phyloP scores from a whole-genome alignment of 2,329 filamentous ascomycete genomes.

The Chalaropsis thielavioides region DNA sequence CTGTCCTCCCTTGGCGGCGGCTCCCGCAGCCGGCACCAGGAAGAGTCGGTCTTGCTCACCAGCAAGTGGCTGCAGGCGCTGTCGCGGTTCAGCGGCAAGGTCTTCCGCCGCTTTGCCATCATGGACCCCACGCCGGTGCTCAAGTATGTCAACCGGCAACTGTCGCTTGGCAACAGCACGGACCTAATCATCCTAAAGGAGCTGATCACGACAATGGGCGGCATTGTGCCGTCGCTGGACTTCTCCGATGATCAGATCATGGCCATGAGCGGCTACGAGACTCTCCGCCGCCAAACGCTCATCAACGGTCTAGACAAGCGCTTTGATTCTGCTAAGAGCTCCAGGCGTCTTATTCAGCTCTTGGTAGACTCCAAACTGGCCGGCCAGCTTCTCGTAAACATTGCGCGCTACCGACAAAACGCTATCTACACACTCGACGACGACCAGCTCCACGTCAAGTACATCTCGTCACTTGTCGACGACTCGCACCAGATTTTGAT shows the following conservation, averaged over 20 bases:
- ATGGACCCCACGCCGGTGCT: slow-evolving; percentile 76
- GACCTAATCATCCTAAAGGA: slow-evolving; percentile 87
- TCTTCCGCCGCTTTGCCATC: slow-evolving; percentile 72
- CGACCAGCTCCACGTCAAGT: slow-evolving; percentile 68
- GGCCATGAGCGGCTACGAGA: slow-evolving; percentile 74
- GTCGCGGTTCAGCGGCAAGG: slow-evolving; percentile 77
- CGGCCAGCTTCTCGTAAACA: slow-evolving; percentile 70
- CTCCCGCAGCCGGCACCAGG: slow-evolving; percentile 47
- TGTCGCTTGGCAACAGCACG: slow-evolving; percentile 68
- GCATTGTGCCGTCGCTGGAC: slow-evolving; percentile 72
- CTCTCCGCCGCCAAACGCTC: slow-evolving; percentile 66
- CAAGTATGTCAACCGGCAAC: slow-evolving; percentile 76
- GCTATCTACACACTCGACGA: slow-evolving; percentile 64
- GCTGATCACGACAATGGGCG: slow-evolving; percentile 82
- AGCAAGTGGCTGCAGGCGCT: slow-evolving; percentile 86
- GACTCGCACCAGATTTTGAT: slow-evolving; percentile 73
- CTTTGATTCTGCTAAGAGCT: slow-evolving; percentile 58
- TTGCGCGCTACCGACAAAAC: slow-evolving; percentile 80
- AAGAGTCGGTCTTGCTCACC: slow-evolving; percentile 53
- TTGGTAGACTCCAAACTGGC: slow-evolving; percentile 65
- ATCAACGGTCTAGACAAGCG: slow-evolving; percentile 69
- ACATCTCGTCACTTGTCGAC: slow-evolving; percentile 74
- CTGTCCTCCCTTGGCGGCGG: slow-evolving; percentile 56
- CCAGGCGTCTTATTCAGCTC: slow-evolving; percentile 64
- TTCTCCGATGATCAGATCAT: slow-evolving; percentile 80